A percentile compares a stretch with the other conserved stretches of the same genome.
Conservation (phyloP, 2,329 filamentous ascomycete genomes). For the Penicillium vulpinum region DNA sequence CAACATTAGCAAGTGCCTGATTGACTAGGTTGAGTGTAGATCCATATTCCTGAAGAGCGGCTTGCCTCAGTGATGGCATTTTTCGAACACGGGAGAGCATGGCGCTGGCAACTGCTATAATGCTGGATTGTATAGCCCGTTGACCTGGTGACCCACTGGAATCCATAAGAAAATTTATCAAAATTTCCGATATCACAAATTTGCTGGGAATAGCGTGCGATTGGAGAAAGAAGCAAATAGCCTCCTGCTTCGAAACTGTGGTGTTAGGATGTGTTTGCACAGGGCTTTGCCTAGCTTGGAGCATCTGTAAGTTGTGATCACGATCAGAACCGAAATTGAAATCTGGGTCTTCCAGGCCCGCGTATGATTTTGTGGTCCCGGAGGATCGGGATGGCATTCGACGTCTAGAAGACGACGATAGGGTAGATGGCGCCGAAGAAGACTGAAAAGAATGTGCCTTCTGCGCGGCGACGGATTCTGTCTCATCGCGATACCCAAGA, state of each 20-base stretch:
- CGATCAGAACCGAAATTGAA: conserved; percentile 21
- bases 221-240: conserved; percentile 37
- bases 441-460: conserved; percentile 41
- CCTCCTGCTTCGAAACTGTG: conserved; percentile 31
- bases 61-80: conserved; percentile 47
- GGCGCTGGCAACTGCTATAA: conserved; percentile 60
- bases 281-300: conserved; percentile 13
- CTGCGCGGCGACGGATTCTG: conserved; percentile 59
- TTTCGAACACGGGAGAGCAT: conserved; percentile 57
- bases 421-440: conserved; percentile 27
- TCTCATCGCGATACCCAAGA: conserved; percentile 65
- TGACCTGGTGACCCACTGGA: conserved; percentile 24
- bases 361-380: conserved; percentile 23
- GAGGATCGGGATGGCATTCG: conserved; percentile 18
- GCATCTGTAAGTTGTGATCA: conserved; percentile 11
- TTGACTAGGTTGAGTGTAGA: conserved; percentile 50
- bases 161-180: conserved; percentile 21
- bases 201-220: conserved; percentile 35
- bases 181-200: conserved; percentile 26
- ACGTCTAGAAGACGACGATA: conserved; percentile 1
- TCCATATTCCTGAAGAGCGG: conserved; percentile 56
- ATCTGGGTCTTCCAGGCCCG: conserved; percentile 1
- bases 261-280: conserved; percentile 23
- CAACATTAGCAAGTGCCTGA: conserved; percentile 33
- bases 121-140: conserved; percentile 46